These are phyloP conservation scores for Chrysochromulina parva DNA, from an alignment of 78 protist genomes.

Conservation along the genomic window DNA sequence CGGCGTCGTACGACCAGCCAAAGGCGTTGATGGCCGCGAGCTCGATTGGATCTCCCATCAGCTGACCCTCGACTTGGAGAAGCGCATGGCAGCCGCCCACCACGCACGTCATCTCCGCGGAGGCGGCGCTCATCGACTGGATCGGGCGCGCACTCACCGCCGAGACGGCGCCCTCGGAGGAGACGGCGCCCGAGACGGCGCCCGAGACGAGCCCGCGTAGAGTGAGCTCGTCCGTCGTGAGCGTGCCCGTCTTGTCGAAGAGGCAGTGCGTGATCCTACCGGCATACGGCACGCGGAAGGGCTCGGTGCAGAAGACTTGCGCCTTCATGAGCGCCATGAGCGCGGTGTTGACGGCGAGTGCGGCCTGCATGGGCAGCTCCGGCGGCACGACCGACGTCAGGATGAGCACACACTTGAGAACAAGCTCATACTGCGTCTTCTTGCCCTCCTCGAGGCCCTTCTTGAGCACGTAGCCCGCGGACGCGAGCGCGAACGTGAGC, in stretches of 20 bases:
- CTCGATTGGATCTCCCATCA: slow-evolving; percentile 46
- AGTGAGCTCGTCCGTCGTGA: slow-evolving; percentile 29
- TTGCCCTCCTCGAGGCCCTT: slow-evolving; percentile 35
- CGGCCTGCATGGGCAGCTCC: slow-evolving; percentile 42
- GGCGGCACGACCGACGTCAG: slow-evolving; percentile 57
- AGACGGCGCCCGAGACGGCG: neutral
- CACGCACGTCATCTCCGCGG: neutral
- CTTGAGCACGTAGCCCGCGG: slow-evolving; percentile 83
- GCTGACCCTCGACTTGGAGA: neutral
- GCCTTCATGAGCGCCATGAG: slow-evolving; percentile 26
- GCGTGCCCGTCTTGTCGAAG: slow-evolving; percentile 65
- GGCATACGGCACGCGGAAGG: slow-evolving; percentile 98
- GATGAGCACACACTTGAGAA: slow-evolving; percentile 49
- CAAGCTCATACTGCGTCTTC: slow-evolving; percentile 27
- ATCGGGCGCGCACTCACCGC: too few relatives aligned
- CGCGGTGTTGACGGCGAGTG: slow-evolving; percentile 47
- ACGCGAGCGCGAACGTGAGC: slow-evolving; percentile 49
- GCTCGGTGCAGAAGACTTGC: slow-evolving; percentile 98
- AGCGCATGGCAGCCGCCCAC: slow-evolving; percentile 46
- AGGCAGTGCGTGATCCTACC: slow-evolving; percentile 69
- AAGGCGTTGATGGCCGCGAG: slow-evolving; percentile 17
- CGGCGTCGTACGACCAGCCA: neutral
- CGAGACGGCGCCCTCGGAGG: neutral
- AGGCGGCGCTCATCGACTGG: neutral
- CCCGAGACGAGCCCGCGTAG: slow-evolving; percentile 1